A percentile compares a stretch with the other conserved stretches of the same genome.
Conservation (phyloP, 106 monocot genomes). For the Acanthochlamys bracteata region DNA sequence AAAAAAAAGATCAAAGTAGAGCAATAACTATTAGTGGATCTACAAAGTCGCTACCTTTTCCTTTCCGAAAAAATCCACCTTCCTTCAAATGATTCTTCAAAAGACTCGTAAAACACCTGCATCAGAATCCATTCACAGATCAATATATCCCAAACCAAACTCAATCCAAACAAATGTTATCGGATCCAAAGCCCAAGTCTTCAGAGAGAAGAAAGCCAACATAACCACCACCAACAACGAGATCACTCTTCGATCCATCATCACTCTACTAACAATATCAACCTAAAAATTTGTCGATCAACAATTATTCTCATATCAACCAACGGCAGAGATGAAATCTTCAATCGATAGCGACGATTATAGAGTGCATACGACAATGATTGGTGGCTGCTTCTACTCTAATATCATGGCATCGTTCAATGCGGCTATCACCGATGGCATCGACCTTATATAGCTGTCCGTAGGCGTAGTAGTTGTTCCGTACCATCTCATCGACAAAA, state of each 20-base stretch:
- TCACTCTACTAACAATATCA: neutral
- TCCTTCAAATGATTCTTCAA: conserved; percentile 73
- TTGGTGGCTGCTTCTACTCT: too few species aligned
- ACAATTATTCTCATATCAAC: neutral
- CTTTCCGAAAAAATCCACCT: conserved; percentile 76
- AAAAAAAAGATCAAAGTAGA: neutral
- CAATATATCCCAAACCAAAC: neutral
- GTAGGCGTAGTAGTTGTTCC: too few species aligned
- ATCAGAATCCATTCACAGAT: neutral
- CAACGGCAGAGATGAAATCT: too few species aligned
- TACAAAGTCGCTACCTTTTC: conserved; percentile 35
- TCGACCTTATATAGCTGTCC: too few species aligned
- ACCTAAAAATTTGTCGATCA: neutral
- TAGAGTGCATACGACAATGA: too few species aligned
- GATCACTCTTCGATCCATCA: conserved; percentile 12
- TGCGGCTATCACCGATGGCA: too few species aligned
- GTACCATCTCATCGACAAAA: too few species aligned
- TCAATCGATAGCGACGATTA: too few species aligned
- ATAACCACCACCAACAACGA: conserved; percentile 12
- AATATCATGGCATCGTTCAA: too few species aligned
- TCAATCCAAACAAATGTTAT: conserved; percentile 16
- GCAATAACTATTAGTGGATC: neutral
- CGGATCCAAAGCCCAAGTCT: conserved; percentile 43
- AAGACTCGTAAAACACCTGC: conserved; percentile 79
- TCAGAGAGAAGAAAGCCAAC: conserved; percentile 19